These are phyloP conservation scores for Penicillium malachiteum DNA, from an alignment of 495 filamentous ascomycete genomes.

Conservation along the genomic window DNA sequence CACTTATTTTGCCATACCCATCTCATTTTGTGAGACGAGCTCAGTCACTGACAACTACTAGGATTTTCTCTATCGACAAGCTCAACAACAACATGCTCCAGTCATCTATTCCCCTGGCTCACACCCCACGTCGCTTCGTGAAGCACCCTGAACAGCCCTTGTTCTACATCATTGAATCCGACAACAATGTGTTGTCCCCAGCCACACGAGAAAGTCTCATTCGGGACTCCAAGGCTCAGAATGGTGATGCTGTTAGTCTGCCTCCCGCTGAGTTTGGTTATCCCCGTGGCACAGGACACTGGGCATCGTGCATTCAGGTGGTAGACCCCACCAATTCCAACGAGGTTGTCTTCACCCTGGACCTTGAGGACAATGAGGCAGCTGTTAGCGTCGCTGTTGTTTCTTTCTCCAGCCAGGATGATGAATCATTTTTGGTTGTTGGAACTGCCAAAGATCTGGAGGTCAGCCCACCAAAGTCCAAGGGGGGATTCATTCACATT, in stretches of 20 bases:
- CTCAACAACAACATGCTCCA: conserved; percentile 83
- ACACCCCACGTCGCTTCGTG: conserved; percentile 85
- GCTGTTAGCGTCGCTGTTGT: conserved; percentile 83
- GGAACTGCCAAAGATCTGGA: conserved; percentile 90
- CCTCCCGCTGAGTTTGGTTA: conserved; percentile 89
- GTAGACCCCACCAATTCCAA: conserved; percentile 80
- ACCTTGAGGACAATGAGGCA: conserved; percentile 86
- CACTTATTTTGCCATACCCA: neutral
- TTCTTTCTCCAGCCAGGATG: conserved; percentile 80
- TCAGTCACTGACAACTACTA: conserved; percentile 39
- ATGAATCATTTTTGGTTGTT: conserved; percentile 87
- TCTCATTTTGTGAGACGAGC: neutral
- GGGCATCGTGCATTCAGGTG: conserved; percentile 92
- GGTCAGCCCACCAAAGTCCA: conserved; percentile 69
- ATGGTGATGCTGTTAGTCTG: conserved; percentile 67
- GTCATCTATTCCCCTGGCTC: conserved; percentile 81
- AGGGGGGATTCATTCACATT: conserved; percentile 83
- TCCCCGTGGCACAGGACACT: conserved; percentile 76
- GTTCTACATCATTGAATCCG: conserved; percentile 92
- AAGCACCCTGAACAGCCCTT: conserved; percentile 83
- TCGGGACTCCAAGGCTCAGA: conserved; percentile 60
- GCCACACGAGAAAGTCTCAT: conserved; percentile 70
- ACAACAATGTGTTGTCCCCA: conserved; percentile 81
- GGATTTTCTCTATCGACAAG: conserved; percentile 88
- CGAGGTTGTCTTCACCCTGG: conserved; percentile 67